Base-by-base conservation (phyloP, 2,329 filamentous ascomycete species). In the Arthrobotrys sinensis region DNA sequence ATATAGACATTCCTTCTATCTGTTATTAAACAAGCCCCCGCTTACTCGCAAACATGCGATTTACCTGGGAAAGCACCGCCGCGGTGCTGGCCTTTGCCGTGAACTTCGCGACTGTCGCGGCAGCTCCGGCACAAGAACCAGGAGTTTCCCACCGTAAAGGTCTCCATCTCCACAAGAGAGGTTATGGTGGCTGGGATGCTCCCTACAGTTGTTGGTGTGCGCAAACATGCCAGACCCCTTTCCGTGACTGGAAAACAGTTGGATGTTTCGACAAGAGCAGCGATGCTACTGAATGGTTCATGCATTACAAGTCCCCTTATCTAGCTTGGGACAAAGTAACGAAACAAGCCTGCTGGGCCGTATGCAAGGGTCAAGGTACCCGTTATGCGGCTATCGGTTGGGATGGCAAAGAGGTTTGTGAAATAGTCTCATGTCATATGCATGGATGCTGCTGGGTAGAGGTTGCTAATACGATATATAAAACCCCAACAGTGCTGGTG, bases 361-460 rank as follows among this genome's bases (percentile, higher is more conserved):
- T 34, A 7, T 57, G 52, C 52, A 57, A 57, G n/a, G 52, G 52
- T 36, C n/a, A 34, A 19, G 52, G 52, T 36, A 34, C 28, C 14
- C 52, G 52, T n/a, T 57, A 57, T 19, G 52, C 52, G 11, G 52
- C 52, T 57, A 57, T 57, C 28, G 52, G 52, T n/a, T 57, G 24
- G 52, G 28, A n/a, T 19, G 52, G 52, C 11, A 28, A 57, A 57
- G 21, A 57, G 52, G 52, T 57, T 16, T 4, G 19, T 24, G 4
- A 52, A 10, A 6, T 14, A 4, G 1, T 10, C n/a, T 52, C 16
- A 52, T 28, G 24, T 4, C n/a, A 28, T 11, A 14, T n/a, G n/a
- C n/a, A n/a, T n/a, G n/a, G 10, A 52, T 5, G 12, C n/a, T 45
- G 12, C 11, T n/a, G 40, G 19, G 40, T 38, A 48, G 3, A 52